Evolutionary conservation across 192 early-diverging fungal genomes (phyloP), one percentile per base, ranked within the genome.

Genomic region (Gryganskiella cystojenkinii): DNA sequence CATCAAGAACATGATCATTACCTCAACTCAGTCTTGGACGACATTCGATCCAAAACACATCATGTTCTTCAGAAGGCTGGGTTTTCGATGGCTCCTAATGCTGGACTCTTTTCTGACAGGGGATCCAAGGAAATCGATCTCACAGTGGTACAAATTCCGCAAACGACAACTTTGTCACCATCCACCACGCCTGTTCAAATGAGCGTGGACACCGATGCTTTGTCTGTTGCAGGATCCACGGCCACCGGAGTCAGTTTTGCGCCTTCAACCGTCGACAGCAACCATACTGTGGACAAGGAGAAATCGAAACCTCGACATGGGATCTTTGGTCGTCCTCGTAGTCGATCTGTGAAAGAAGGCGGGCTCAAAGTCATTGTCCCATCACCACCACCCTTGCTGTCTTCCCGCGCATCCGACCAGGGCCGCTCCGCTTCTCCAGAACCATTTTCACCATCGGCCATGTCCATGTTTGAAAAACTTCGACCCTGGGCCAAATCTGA

Each of bases 71-170:
- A 68, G 24, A 63, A 59, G 67, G 60, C 69, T 3, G 69, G 69
- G 25, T 71, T 71, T 20, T 56, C 69, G 17, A 78, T 78, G 49
- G 60, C 74, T 3, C 74, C 74, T 0, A 63, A 24, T 22, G 74
- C 74, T 15, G 61, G 74, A 15, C n/a, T 78, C 7, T 78, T 64
- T 52, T 53, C 54, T 6, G 61, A 54, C 19, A 65, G 43, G 20
- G 74, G 67, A 25, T 53, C 66, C 7, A 64, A 78, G 24, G 24
- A 58, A 37, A 11, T 63, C 22, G 66, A 64, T 37, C 20, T 73
- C 24, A 73, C 44, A 15, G 71, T 73, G 37, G 47, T 65, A 22
- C 71, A 60, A 19, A 54, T 67, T 3, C 61, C 34, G 6, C 20
- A n/a, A 33, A 19, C n/a, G 28, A 33, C 27, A 35, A 27, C 6